Evolutionary conservation across 345 rosid species (phyloP), one percentile per base, ranked within the genome.

Genomic region (Citrus unshiu): DNA sequence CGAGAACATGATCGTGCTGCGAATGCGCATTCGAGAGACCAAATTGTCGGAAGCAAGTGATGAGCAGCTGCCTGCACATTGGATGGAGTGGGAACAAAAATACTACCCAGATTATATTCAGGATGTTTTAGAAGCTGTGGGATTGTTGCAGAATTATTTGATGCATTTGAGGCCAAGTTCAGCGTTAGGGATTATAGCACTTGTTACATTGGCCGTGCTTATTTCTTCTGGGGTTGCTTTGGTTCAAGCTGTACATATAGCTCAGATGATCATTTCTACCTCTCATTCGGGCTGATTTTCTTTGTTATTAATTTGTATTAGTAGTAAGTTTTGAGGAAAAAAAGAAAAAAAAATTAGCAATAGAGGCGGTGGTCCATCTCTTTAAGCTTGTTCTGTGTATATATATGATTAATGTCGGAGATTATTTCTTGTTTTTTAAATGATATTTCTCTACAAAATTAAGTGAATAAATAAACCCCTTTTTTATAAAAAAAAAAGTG

Each of bases 81-180:
- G 84, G 85, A 83, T 83, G 85, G 79, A 83, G 51, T 85, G 88
- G 88, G 86, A 85, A 57, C 81, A 78, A 75, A 18, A 75, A 58
- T 82, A 77, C 60, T 74, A 43, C 29, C 27, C 8, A 8, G 65
- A 74, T 35, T 80, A 85, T 25, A 59, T 78, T 54, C 9, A 60
- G 22, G 80, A 80, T 81, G 77, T 85, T 16, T 85, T 62, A 16
- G 80, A 81, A 62, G 84, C 72, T 13, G 9, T 78, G 13, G 79
- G 88, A 14, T 25, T 81, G 32, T 27, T 85, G 64, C 88, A 83
- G 72, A 78, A 68, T 12, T 73, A 29, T 62, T 70, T 83, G 27
- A 78, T 85, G 79, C 70, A 59, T 59, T 9, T 39, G 24, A 83
- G 88, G 56, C 83, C 88, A 10, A 49, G 79, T 73, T 83, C 83